Evolutionary conservation across 768 basidiomycete genomes (phyloP), one percentile per base, ranked within the genome.

Genomic region (Lepiota brunneoincarnata): DNA sequence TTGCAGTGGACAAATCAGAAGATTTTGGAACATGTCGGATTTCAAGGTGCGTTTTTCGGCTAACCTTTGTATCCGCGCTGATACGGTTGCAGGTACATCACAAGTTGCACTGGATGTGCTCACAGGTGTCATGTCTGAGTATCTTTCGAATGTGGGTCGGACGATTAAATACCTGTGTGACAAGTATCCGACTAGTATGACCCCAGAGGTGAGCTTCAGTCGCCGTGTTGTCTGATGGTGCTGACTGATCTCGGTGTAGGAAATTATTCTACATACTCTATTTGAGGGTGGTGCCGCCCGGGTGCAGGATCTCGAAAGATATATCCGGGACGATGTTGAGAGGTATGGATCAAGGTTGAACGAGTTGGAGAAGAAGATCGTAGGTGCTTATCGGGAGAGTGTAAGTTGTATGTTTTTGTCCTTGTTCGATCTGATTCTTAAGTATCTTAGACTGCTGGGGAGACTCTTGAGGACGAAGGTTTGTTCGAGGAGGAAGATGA

Each of bases 211-310:
- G 52, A 54, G 79, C 63, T 12, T 48, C 14, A 14, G 39, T 45
- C 34, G n/a, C n/a, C 23, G n/a, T n/a, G 40, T 14, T 34, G 11
- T 40, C 23, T 18, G 5, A 38, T 36, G 7, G 18, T 18, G 24
- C 28, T 49, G 23, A 37, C 34, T 1, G 9, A 11, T 17, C 18
- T 28, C 7, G 26, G 7, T 39, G n/a, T 55, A 96, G 93, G 93
- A 96, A 84, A 95, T 97, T 31, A 85, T 96, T 35, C 78, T 94
- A 1, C 93, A 96, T 66, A 89, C 92, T 0, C 73, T 98, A 15
- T 91, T 94, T 59, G 93, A 97, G 70, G 91, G 89, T 56, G 95
- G 95, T 4, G 83, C 81, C 6, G 83, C 91, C 0, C 80, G 83
- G 51, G 73, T 93, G 7, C 78, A 84, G 62, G 87, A 91, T 57